phyloP scores from a whole-genome alignment of 495 filamentous ascomycete genomes.

The Lasiosphaeris hirsuta region DNA sequence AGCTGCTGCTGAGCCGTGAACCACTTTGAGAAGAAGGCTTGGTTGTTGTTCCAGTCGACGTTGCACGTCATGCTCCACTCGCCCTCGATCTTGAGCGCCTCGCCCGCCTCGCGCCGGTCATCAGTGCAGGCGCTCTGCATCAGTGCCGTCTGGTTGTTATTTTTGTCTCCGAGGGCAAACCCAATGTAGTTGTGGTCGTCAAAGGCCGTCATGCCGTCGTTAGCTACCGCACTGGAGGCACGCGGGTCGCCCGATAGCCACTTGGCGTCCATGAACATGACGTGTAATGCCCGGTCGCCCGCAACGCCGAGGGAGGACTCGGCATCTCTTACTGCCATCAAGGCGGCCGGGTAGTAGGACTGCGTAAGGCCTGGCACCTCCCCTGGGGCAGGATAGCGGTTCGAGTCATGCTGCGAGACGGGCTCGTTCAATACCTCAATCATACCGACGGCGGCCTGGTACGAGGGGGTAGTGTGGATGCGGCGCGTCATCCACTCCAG shows the following conservation, averaged over 20 bases:
- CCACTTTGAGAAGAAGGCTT: constrained; percentile 48
- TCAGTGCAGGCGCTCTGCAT: constrained; percentile 28
- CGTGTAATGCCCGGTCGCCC: constrained; percentile 42
- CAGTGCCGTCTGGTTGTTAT: constrained; percentile 31
- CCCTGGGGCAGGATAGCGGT: constrained; percentile 18
- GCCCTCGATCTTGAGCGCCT: constrained; percentile 42
- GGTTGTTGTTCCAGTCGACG: constrained; percentile 29
- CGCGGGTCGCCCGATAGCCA: constrained; percentile 53
- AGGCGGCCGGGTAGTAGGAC: constrained; percentile 51
- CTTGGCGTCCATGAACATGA: constrained; percentile 54
- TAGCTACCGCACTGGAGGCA: constrained; percentile 33
- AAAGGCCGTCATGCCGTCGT: constrained; percentile 44
- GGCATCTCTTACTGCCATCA: constrained; percentile 46
- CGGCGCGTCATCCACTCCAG: constrained; percentile 54
- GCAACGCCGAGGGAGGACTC: constrained; percentile 42
- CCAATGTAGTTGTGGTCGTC: constrained; percentile 52
- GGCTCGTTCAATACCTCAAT: constrained; percentile 60
- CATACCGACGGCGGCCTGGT: constrained; percentile 53
- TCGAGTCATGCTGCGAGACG: constrained; percentile 22
- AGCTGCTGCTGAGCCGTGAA: constrained; percentile 53
- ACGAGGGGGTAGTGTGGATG: constrained; percentile 50
- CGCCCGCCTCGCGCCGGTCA: constrained; percentile 16
- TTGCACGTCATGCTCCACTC: constrained; percentile 51
- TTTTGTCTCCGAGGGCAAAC: constrained; percentile 31
- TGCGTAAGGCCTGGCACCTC: constrained; percentile 28